Evolutionary conservation across 176 grass and related monocot genomes (phyloP), one percentile per base, ranked within the genome.

Genomic region (Cenchrus purpureus): DNA sequence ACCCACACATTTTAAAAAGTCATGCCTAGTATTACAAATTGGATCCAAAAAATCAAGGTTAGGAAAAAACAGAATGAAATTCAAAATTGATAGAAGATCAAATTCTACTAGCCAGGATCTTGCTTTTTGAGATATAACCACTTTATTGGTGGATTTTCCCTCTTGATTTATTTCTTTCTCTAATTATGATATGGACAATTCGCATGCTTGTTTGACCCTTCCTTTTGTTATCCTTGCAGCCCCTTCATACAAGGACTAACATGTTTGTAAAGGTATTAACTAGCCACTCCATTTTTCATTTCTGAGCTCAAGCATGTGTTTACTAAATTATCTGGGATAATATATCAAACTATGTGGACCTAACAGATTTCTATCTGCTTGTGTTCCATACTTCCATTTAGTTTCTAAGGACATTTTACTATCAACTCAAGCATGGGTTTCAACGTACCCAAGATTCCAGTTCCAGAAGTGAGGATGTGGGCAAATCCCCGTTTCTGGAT

Each of bases 391-490:
- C 86, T 79, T 82, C 31, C 5, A 28, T 94, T 90, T 88, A 98
- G 93, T 98, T 98, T 85, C 79, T 98, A 32, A 95, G 64, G 74
- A 84, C 88, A 74, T 71, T 95, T 82, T 95, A 94, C 86, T 83
- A 87, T 80, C 93, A 98, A 25, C 56, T 95, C 55, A 94, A 94
- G 83, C 84, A 92, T 83, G 91, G 93, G 12, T 95, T 95, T 91
- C 77, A 90, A 29, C 91, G 32, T 19, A 90, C 74, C n/a, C 76
- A 84, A 79, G 87, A 84, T 74, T 56, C 86, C 22, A 67, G 46
- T 74, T 56, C 86, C 22, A 67, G 46, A 75, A 71, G 29, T 58
- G 71, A 73, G 2, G 65, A 84, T 20, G 88, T 87, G 44, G 84
- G 75, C 34, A 81, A 46, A 52, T 91, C 86, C 72, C 52, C 90